Percentiles rank a stretch among this genome's conserved stretches.
Evolutionary conservation across 2,329 filamentous ascomycete genomes (phyloP).

Genomic region (Tolypocladium pustulatum): DNA sequence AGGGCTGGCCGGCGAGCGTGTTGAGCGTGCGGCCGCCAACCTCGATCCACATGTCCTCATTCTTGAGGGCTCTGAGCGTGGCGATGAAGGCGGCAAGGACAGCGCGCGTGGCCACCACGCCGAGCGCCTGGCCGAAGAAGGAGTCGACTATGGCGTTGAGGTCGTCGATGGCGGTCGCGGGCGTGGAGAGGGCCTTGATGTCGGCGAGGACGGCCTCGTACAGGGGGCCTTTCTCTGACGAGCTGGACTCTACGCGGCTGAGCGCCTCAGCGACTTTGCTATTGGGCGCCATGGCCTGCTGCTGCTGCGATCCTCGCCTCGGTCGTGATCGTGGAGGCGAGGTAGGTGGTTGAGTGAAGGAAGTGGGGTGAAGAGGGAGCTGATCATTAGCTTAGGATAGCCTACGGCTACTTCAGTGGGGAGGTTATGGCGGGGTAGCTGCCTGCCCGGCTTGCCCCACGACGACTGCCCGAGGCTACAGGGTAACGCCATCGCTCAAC

Average conservation of each 20-base stretch:
- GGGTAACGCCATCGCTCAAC: neutral
- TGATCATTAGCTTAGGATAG: neutral
- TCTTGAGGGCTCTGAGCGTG: conserved; percentile 49
- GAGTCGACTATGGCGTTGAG: conserved; percentile 57
- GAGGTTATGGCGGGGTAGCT: neutral
- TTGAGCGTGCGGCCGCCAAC: conserved; percentile 66
- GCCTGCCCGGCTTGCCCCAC: neutral
- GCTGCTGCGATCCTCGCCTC: neutral
- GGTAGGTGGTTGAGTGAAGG: neutral
- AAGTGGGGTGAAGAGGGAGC: neutral
- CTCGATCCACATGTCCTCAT: conserved; percentile 59
- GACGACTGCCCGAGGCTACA: neutral
- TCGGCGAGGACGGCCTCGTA: conserved; percentile 36
- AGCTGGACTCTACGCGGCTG: conserved; percentile 23
- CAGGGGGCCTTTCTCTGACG: conserved; percentile 30
- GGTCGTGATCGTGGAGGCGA: neutral
- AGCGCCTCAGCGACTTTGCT: conserved; percentile 33
- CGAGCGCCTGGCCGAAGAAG: conserved; percentile 58
- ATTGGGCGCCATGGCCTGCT: conserved; percentile 23
- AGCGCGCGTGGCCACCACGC: conserved; percentile 64
- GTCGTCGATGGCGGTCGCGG: conserved; percentile 35
- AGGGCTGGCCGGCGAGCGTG: conserved; percentile 50
- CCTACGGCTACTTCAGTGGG: neutral
- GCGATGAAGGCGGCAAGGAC: conserved; percentile 58
- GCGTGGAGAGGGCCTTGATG: conserved; percentile 29